Evolutionary conservation across 768 basidiomycete species (phyloP), one percentile per base, ranked within the genome.

Genomic region (Suillus americanus): DNA sequence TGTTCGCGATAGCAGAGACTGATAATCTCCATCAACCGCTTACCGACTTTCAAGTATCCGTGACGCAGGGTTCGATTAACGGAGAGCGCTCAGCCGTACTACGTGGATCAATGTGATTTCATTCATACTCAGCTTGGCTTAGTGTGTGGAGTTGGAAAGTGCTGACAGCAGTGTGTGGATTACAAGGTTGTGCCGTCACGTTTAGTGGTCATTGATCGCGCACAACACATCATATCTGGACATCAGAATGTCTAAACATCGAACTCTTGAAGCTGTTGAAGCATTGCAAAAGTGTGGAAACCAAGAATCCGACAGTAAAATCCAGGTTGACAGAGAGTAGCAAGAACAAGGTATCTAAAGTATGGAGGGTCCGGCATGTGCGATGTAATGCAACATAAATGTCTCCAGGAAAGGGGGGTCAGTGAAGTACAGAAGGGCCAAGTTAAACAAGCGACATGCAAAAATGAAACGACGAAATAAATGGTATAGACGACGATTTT

Each of bases 21-120:
- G 68, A 72, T 23, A 62, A 65, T 30, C 41, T 70, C 28, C 64
- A 68, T 46, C 72, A 72, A 18, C 67, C 63, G 10, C 33, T 70
- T 37, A 66, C 59, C 3, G 30, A 23, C 2, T 45, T 61, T n/a
- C 64, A 66, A 16, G 43, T 66, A 9, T 33, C 13, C 23, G 38
- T 61, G 23, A 69, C 57, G 37, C 48, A 51, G 14, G 30, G 46
- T 70, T 38, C 43, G 67, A 16, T 35, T 54, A 41, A 71, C 68
- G 16, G 62, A n/a, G 25, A 60, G 28, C 2, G 35, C 65, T n/a
- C 12, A 53, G n/a, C 56, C 50, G 1, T 69, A 69, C 30, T 55
- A 56, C 3, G 66, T 53, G 18, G 64, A 50, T 18, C 66, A 69
- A 54, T 67, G 65, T 41, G 68, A n/a, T 30, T 30, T 30, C 41